A percentile compares a stretch with the other conserved stretches of the same genome.
Conservation (phyloP, 352 stramenopile genomes). For the Pythium utonaiense region DNA sequence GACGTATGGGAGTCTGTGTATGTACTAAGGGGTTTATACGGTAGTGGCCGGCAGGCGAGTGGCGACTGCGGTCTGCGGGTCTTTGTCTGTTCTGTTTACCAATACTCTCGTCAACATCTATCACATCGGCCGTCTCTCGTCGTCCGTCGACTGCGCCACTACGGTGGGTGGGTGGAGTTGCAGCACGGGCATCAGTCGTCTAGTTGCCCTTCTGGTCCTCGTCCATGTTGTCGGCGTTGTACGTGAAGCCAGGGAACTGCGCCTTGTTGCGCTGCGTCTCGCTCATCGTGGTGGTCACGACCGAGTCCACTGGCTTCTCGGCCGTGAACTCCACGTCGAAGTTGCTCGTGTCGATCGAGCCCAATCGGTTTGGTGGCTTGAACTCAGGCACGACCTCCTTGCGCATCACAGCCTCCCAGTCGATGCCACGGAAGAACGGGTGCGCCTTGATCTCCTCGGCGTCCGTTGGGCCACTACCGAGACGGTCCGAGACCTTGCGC, state of each 20-base stretch:
- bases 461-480: conserved; percentile 89
- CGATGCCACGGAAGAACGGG: conserved; percentile 83
- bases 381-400: conserved; percentile 84
- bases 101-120: conserved; percentile 24
- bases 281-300: conserved; percentile 90
- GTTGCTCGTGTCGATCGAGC: conserved; percentile 92
- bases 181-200: too few species aligned
- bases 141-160: conserved; percentile 4
- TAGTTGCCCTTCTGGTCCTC: conserved; percentile 84
- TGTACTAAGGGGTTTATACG: not conserved
- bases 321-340: conserved; percentile 93
- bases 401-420: conserved; percentile 77
- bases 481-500: conserved; percentile 88
- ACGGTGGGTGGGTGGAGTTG: conserved; percentile 4
- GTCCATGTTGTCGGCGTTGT: conserved; percentile 87
- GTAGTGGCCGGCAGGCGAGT: not conserved
- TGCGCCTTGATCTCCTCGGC: conserved; percentile 87
- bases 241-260: conserved; percentile 88
- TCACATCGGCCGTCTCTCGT: conserved; percentile 6
- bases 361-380: conserved; percentile 86
- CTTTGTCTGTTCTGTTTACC: conserved; percentile 21
- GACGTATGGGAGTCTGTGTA: not conserved
- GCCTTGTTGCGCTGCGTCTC: conserved; percentile 89
- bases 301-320: conserved; percentile 88
- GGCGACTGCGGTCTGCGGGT: conserved; percentile 3